These are phyloP conservation scores for Nepenthes alata DNA, from an alignment of 179 eudicot genomes.

Conservation along the genomic window DNA sequence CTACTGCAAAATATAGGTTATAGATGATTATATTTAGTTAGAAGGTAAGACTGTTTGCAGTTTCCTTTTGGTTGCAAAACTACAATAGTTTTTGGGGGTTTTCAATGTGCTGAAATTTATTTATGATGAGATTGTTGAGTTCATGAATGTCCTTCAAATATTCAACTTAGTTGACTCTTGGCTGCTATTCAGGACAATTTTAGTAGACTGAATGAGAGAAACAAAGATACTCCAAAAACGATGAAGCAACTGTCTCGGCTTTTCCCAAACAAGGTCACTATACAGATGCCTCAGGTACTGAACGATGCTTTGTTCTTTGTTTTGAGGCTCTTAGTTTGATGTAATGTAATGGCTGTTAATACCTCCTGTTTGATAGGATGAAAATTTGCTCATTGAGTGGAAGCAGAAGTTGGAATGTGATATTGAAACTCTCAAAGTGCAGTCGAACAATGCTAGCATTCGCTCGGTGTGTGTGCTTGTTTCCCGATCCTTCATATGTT, in stretches of 20 bases:
- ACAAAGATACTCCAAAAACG: conserved; percentile 65
- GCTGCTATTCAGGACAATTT: conserved; percentile 54
- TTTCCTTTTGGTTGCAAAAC: too few relatives aligned
- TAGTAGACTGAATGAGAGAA: conserved; percentile 68
- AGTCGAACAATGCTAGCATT: conserved; percentile 55
- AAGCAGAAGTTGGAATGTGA: conserved; percentile 87
- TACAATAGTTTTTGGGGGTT: too few relatives aligned
- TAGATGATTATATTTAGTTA: too few relatives aligned
- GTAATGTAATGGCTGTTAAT: not conserved
- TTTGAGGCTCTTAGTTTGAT: not conserved
- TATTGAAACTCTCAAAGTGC: conserved; percentile 70
- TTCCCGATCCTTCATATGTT: too few relatives aligned
- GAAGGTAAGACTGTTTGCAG: too few relatives aligned
- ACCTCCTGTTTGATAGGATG: conserved; percentile 45
- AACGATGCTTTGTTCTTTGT: not conserved
- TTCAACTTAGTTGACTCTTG: not conserved
- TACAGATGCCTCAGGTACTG: conserved; percentile 83
- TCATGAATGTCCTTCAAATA: not conserved
- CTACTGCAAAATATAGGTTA: too few relatives aligned
- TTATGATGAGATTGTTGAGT: not conserved
- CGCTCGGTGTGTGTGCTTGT: conserved; percentile 45
- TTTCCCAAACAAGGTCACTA: conserved; percentile 76
- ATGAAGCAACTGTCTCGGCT: conserved; percentile 77
- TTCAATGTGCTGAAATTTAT: too few relatives aligned
- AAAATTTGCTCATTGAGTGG: conserved; percentile 64